Base-by-base conservation (phyloP, 2,329 filamentous ascomycete genomes). In the Didymella glomerata region DNA sequence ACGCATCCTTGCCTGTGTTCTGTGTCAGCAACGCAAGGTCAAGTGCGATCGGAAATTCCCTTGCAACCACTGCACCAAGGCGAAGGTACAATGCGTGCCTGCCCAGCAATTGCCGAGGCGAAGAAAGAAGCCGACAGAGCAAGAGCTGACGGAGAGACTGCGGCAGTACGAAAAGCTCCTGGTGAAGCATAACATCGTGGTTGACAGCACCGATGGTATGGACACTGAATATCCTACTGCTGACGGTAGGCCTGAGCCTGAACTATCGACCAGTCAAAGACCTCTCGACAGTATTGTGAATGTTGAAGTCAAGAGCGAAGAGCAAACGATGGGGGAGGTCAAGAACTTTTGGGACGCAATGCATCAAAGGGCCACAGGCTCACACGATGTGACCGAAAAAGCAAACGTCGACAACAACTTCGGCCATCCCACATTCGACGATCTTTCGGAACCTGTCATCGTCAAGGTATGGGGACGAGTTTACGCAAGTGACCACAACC, bases 121-220 rank as follows among this genome's bases (percentile, higher is more conserved):
- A 80, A 86, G 69, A 77, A 87, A 70, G 75, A 86, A 86, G 53
- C 86, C 90, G 45, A 86, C 88, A 22, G 90, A 93, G 76, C 85
- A 85, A 69, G 88, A 90, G 57, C 80, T 93, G 40, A 79, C 92
- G 51, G 86, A 90, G 7, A 85, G 88, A n/a, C 79, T 92, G 22
- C 85, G 83, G 53, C 84, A 85, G 48, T 92, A 92, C 67, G 90
- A 93, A 76, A 73, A 78, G 7, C 78, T 93, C 40, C 80, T 93
- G 30, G 81, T 82, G 52, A 83, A 89, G 73, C 82, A 91, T 67
- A 85, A 87, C 49, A 85, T 93, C 68, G 77, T 82, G n/a, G 91
- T 92, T 65, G 86, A 92, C 48, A 83, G 88, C 16, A 46, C 10
- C 9, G 46, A 54, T 2, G 50, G 36, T 11, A 49, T 53, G 14